These are phyloP conservation scores for Puccinia triticina DNA, from an alignment of 1,284 basidiomycete species.

Conservation along the genomic window DNA sequence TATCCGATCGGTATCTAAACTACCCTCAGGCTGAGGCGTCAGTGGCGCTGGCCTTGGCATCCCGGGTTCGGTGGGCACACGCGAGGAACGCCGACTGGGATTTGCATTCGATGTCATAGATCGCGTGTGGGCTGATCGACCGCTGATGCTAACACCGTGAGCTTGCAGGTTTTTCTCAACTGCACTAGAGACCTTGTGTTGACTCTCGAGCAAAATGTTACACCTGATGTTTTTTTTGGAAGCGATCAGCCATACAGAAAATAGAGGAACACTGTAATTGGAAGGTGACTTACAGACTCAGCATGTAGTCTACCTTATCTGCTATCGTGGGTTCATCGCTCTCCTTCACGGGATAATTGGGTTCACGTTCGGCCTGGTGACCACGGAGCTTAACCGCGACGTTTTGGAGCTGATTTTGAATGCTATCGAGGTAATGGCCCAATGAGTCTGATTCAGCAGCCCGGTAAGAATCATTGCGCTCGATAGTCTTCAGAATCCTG, in stretches of 20 bases:
- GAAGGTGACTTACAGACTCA: conserved; percentile 49
- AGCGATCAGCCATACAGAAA: not conserved
- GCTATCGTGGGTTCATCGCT: conserved; percentile 52
- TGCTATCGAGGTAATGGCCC: conserved; percentile 51
- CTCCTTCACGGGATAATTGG: conserved; percentile 20
- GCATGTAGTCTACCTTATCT: conserved; percentile 54
- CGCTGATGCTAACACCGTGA: conserved; percentile 46
- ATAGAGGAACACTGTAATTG: not conserved
- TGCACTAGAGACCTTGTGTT: conserved; percentile 53
- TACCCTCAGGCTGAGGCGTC: conserved; percentile 30
- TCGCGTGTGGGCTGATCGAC: conserved; percentile 42
- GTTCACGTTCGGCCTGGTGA: conserved; percentile 43
- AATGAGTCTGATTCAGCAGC: conserved; percentile 48
- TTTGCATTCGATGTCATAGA: conserved; percentile 37
- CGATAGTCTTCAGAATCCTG: conserved; percentile 51
- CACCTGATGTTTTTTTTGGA: conserved; percentile 25
- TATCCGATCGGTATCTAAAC: conserved; percentile 24
- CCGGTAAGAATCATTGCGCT: conserved; percentile 50
- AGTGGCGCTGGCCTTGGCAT: conserved; percentile 47
- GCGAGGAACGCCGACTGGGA: conserved; percentile 27
- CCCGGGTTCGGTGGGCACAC: conserved; percentile 19
- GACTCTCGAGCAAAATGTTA: conserved; percentile 53
- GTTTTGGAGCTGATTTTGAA: conserved; percentile 52
- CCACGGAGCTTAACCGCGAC: conserved; percentile 50
- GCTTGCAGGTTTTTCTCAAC: conserved; percentile 51